Evolutionary conservation across 208 protist genomes (phyloP).

Genomic region (Crithidia thermophila): DNA sequence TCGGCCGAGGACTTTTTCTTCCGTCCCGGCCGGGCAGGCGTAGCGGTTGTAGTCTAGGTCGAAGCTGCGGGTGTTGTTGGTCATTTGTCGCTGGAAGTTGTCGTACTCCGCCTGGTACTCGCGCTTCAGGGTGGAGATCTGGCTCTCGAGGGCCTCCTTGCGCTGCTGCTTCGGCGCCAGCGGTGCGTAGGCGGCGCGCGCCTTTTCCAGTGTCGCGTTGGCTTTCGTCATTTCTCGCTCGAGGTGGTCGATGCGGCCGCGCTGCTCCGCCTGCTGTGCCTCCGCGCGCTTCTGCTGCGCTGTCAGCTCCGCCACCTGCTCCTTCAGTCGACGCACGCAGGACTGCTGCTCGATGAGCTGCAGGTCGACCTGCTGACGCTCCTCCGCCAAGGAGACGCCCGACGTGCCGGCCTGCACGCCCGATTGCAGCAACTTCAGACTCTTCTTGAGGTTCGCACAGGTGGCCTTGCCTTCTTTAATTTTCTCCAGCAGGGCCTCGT

Average conservation of each 20-base stretch:
- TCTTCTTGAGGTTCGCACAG: constrained; percentile 67
- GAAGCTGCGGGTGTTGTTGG: constrained; percentile 42
- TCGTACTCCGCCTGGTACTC: constrained; percentile 68
- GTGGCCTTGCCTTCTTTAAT: constrained; percentile 54
- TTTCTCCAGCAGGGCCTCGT: constrained; percentile 46
- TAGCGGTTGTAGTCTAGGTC: constrained; percentile 76
- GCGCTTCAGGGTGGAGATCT: constrained; percentile 49
- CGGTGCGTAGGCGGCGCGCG: constrained; percentile 29
- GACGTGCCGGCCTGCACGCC: constrained; percentile 80
- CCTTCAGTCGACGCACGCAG: constrained; percentile 41
- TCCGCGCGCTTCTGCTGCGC: constrained; percentile 48
- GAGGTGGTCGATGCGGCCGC: constrained; percentile 32
- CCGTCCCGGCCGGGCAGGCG: constrained; percentile 37
- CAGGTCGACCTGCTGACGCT: constrained; percentile 65
- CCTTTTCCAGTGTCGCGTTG: constrained; percentile 36
- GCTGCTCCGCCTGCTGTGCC: constrained; percentile 46
- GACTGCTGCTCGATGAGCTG: constrained; percentile 63
- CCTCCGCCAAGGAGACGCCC: constrained; percentile 81
- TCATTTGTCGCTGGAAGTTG: constrained; percentile 58
- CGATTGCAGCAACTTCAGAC: constrained; percentile 72
- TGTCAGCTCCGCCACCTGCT: constrained; percentile 51
- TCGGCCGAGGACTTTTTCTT: constrained; percentile 83
- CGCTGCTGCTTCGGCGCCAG: constrained; percentile 49
- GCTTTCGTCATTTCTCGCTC: constrained; percentile 39
- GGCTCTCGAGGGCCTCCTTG: constrained; percentile 38